A percentile compares a stretch with the other conserved stretches of the same genome.
phyloP scores from a whole-genome alignment of 768 basidiomycete species.

The Leccinum olivaceopallidum region DNA sequence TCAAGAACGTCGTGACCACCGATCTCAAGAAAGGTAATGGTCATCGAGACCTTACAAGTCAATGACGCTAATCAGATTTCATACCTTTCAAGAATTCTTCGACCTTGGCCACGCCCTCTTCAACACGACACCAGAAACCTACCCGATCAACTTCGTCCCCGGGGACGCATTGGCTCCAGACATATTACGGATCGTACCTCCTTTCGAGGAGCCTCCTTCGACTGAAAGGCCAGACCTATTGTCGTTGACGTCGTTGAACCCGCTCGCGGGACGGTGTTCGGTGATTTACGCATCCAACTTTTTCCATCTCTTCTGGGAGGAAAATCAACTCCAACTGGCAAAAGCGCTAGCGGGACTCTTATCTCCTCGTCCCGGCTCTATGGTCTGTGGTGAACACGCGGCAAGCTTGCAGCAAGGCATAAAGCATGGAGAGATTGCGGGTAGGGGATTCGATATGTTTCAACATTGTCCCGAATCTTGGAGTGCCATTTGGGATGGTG shows the following conservation, averaged over 20 bases:
- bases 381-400: conserved; percentile 32
- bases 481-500: conserved; percentile 40
- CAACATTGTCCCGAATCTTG: conserved; percentile 37
- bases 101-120: conserved; percentile 62
- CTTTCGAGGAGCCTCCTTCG: conserved; percentile 28
- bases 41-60: neutral
- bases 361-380: conserved; percentile 31
- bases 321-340: conserved; percentile 31
- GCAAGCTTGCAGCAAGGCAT: conserved; percentile 12
- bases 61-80: neutral
- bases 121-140: conserved; percentile 50
- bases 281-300: conserved; percentile 51
- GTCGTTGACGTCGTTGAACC: conserved; percentile 44
- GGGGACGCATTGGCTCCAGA: conserved; percentile 55
- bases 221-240: conserved; percentile 29
- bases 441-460: conserved; percentile 18
- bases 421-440: neutral
- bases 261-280: conserved; percentile 48
- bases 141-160: conserved; percentile 50
- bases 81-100: conserved; percentile 47
- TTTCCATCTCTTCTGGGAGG: conserved; percentile 41
- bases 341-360: conserved; percentile 30
- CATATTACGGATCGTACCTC: conserved; percentile 38
- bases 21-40: conserved; percentile 40
- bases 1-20: conserved; percentile 37